A percentile compares a stretch with the other conserved stretches of the same genome.
Conservation (phyloP, 2,329 filamentous ascomycete genomes). For the Diaporthe velutina region DNA sequence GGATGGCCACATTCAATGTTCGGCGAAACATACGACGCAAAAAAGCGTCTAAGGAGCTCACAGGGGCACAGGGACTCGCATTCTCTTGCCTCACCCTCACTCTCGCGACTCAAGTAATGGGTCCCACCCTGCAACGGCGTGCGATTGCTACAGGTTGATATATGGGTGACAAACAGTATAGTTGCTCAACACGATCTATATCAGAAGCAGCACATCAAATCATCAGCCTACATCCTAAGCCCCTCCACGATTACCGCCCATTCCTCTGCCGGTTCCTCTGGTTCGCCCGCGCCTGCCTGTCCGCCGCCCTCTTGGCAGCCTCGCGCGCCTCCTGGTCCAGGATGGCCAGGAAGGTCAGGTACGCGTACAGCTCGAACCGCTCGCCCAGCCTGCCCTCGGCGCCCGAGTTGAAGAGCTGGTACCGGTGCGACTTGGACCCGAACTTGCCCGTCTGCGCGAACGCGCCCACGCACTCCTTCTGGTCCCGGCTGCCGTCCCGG, state of each 20-base stretch:
- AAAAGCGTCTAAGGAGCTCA: background rate
- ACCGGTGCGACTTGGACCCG: slow-evolving; percentile 21
- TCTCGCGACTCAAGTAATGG: background rate
- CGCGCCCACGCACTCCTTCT: slow-evolving; percentile 21
- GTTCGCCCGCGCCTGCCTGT: background rate
- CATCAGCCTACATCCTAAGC: too few species aligned
- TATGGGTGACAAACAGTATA: background rate
- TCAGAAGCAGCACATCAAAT: background rate
- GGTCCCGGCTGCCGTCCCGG: slow-evolving; percentile 12
- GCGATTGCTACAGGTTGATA: background rate
- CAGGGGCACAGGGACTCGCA: too few species aligned
- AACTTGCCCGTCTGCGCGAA: slow-evolving; percentile 22
- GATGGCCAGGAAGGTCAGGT: slow-evolving; percentile 1
- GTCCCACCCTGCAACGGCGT: too few species aligned
- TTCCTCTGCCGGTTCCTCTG: slow-evolving; percentile 5
- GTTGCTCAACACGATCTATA: background rate
- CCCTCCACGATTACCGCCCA: background rate
- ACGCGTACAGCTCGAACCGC: slow-evolving; percentile 4
- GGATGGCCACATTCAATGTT: background rate
- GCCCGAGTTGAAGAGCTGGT: slow-evolving; percentile 24
- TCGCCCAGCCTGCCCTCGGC: background rate
- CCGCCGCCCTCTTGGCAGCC: slow-evolving; percentile 2
- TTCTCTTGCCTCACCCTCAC: too few species aligned
- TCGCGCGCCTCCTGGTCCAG: slow-evolving; percentile 23
- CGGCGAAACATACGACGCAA: background rate